Conservation (phyloP, 1,284 basidiomycete genomes). For the Veloboletus limbatus region DNA sequence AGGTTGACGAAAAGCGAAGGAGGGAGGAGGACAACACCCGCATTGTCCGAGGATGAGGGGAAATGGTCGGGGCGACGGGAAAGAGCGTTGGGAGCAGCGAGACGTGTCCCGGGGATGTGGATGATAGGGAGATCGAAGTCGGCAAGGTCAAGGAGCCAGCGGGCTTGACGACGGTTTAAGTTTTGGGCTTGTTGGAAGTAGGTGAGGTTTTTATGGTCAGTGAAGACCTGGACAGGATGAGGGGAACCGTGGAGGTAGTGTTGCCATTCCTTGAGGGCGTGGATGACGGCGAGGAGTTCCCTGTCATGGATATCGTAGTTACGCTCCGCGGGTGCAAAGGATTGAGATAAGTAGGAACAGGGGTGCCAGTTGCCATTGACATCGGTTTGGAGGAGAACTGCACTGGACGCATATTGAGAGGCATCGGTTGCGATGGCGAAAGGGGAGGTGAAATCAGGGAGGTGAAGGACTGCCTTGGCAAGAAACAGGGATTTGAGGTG, state of each 20-base stretch:
- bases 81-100: slow-evolving; percentile 38
- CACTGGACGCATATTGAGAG: slow-evolving; percentile 7
- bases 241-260: too few species aligned
- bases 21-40: not conserved
- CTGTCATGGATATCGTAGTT: slow-evolving; percentile 29
- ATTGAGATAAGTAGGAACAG: too few species aligned
- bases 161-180: too few species aligned
- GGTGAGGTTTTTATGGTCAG: too few species aligned
- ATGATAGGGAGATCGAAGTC: slow-evolving; percentile 38
- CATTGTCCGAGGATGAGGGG: not conserved
- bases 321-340: not conserved
- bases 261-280: too few species aligned
- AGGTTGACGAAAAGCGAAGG: not conserved
- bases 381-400: slow-evolving; percentile 29
- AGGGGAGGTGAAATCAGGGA: too few species aligned
- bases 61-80: slow-evolving; percentile 17
- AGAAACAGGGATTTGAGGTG: too few species aligned
- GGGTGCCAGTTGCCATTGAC: slow-evolving; percentile 19
- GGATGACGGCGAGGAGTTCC: too few species aligned
- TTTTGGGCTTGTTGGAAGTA: too few species aligned
- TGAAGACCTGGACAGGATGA: too few species aligned
- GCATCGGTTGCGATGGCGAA: too few species aligned
- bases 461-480: too few species aligned
- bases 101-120: slow-evolving; percentile 38
- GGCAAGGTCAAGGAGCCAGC: slow-evolving; percentile 38